Percentiles rank a stretch among this genome's conserved stretches.
phyloP scores from a whole-genome alignment of 148 eudicot genomes.

The Fagopyrum tataricum region DNA sequence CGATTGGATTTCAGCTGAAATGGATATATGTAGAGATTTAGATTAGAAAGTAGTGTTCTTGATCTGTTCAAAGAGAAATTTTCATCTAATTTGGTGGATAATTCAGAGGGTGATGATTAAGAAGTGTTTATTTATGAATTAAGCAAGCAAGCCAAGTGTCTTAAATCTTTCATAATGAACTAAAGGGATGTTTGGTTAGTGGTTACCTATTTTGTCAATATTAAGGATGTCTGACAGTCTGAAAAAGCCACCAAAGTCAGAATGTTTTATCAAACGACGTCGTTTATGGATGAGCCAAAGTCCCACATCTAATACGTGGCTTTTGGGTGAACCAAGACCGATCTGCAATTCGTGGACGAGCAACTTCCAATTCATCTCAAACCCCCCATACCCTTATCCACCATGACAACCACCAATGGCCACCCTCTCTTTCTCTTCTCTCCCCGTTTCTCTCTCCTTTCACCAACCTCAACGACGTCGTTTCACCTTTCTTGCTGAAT shows the following conservation, averaged over 20 bases:
- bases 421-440: conserved; percentile 7
- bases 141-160: too few relatives aligned
- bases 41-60: background rate
- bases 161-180: too few relatives aligned
- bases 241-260: background rate
- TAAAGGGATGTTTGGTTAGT: too few relatives aligned
- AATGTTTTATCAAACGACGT: background rate
- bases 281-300: background rate
- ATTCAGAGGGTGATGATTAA: background rate
- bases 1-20: background rate
- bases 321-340: background rate
- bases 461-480: conserved; percentile 9
- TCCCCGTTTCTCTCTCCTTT: background rate
- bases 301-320: background rate
- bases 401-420: conserved; percentile 8
- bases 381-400: background rate
- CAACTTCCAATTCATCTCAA: background rate
- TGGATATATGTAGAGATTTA: background rate
- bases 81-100: background rate
- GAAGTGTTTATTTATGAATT: too few relatives aligned
- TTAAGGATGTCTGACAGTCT: too few relatives aligned
- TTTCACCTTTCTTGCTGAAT: background rate
- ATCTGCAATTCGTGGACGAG: background rate
- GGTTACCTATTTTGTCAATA: too few relatives aligned
- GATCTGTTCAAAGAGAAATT: background rate